These are phyloP conservation scores for Wickerhamomyces queroliae DNA, from an alignment of 805 yeast genomes.

Conservation along the genomic window DNA sequence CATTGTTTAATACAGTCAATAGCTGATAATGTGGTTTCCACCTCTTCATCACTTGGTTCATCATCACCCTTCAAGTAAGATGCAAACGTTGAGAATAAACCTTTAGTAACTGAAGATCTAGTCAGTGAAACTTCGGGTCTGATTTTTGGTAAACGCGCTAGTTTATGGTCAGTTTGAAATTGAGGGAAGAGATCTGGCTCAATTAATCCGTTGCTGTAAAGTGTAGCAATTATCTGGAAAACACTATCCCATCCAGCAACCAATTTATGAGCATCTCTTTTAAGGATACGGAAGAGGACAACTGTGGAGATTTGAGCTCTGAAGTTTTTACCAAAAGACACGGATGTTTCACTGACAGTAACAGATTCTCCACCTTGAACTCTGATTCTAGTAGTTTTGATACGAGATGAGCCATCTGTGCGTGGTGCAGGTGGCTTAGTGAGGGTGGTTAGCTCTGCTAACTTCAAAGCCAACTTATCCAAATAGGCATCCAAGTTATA, in stretches of 20 bases:
- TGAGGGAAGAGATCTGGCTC: slow-evolving; percentile 59
- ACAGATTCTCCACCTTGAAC: slow-evolving; percentile 30
- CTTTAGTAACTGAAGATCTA: slow-evolving; percentile 60
- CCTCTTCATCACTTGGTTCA: slow-evolving; percentile 92
- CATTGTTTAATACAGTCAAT: slow-evolving; percentile 78
- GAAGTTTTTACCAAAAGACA: slow-evolving; percentile 82
- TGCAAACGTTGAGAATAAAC: slow-evolving; percentile 86
- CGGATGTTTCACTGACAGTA: slow-evolving; percentile 76
- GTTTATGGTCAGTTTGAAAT: slow-evolving; percentile 51
- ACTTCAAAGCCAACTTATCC: slow-evolving; percentile 59
- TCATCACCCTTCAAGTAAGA: slow-evolving; percentile 92
- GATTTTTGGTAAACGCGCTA: slow-evolving; percentile 53
- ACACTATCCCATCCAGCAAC: slow-evolving; percentile 50
- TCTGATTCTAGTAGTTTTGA: slow-evolving; percentile 12
- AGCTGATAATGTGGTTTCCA: slow-evolving; percentile 78
- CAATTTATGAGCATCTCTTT: slow-evolving; percentile 46
- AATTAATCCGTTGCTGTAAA: slow-evolving; percentile 70
- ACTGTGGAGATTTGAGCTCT: slow-evolving; percentile 89
- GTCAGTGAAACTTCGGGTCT: slow-evolving; percentile 63
- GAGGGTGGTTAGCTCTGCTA: slow-evolving; percentile 67
- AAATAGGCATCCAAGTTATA: slow-evolving; percentile 51
- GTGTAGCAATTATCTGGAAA: slow-evolving; percentile 50
- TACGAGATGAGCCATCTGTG: slow-evolving; percentile 2
- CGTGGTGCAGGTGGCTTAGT: slow-evolving; percentile 27
- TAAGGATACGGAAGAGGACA: slow-evolving; percentile 73